These are phyloP conservation scores for Syzygium malaccense DNA, from an alignment of 441 rosid species.

Conservation along the genomic window DNA sequence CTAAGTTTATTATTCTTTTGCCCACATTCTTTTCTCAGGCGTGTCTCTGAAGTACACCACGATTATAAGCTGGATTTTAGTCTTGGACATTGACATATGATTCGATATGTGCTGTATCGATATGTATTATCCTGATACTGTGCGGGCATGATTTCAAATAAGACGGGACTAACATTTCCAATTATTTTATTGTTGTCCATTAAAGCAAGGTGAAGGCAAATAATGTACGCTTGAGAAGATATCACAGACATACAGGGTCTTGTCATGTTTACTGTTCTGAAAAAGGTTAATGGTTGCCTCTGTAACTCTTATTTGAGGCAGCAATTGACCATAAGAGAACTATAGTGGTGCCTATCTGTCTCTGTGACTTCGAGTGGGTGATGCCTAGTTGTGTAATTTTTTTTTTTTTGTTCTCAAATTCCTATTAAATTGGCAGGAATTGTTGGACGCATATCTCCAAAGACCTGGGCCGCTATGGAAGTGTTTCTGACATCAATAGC, in stretches of 20 bases:
- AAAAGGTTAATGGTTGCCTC: neutral
- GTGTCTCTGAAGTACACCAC: neutral
- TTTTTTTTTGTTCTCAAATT: neutral
- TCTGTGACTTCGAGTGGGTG: neutral
- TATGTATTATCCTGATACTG: neutral
- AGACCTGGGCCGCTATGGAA: constrained; percentile 97
- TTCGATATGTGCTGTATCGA: neutral
- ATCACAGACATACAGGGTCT: neutral
- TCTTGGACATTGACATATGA: neutral
- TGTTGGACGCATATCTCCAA: constrained; percentile 96
- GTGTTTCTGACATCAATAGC: constrained; percentile 80
- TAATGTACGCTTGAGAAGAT: neutral
- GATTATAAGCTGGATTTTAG: neutral
- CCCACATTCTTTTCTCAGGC: neutral
- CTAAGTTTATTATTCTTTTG: neutral
- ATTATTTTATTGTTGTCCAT: neutral
- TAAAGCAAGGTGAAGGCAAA: neutral
- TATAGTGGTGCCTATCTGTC: neutral
- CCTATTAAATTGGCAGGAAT: constrained; percentile 46
- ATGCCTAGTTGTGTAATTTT: neutral
- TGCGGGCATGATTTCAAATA: neutral
- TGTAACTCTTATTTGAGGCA: neutral
- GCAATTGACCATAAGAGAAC: neutral
- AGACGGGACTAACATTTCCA: neutral
- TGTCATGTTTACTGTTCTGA: neutral